Evolutionary conservation across 257 asterid species (phyloP).

Genomic region (Parsonsia alboflavescens): DNA sequence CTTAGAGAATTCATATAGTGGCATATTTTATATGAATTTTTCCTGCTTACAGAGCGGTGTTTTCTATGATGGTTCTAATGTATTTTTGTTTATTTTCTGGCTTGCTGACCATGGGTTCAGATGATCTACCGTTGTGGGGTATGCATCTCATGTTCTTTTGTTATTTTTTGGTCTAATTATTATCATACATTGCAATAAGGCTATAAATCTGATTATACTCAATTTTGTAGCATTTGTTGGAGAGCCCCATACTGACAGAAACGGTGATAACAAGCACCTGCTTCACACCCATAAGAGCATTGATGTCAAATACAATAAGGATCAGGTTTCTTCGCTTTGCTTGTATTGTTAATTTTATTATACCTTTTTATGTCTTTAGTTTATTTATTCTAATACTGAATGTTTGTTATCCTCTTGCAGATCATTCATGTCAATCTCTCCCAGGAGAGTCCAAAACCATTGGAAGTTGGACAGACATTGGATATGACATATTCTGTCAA

Average conservation of each 20-base stretch:
- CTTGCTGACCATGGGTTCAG: slow-evolving; percentile 43
- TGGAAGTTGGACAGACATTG: slow-evolving; percentile 69
- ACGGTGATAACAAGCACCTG: slow-evolving; percentile 43
- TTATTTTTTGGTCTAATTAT: not conserved
- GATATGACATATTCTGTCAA: slow-evolving; percentile 90
- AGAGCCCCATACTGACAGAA: slow-evolving; percentile 44
- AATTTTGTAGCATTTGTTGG: slow-evolving; percentile 46
- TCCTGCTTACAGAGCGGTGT: not conserved
- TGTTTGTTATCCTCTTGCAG: slow-evolving; percentile 36
- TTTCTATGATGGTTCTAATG: not conserved
- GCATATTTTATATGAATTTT: not conserved
- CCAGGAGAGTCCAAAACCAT: slow-evolving; percentile 73
- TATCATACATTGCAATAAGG: not conserved
- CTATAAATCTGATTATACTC: not conserved
- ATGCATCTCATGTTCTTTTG: slow-evolving; percentile 24
- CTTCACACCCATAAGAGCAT: slow-evolving; percentile 51
- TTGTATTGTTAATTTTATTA: not conserved
- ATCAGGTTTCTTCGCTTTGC: slow-evolving; percentile 36
- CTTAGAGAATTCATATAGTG: not conserved
- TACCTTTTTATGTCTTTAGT: not conserved
- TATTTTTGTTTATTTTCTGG: slow-evolving; percentile 14
- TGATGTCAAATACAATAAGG: slow-evolving; percentile 43
- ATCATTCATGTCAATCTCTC: slow-evolving; percentile 93
- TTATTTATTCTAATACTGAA: slow-evolving; percentile 7
- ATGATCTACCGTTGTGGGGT: slow-evolving; percentile 99